Conservation (phyloP, 306 rosid genomes). For the barrel medic (Medicago truncatula) region MtrunA17r5.0-ANR NC_053045.1:46401001-46401500, state of each 20-base stretch:
- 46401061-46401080: too few species aligned
- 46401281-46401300: constrained; percentile 74
- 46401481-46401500: constrained; percentile 48
- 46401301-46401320: constrained; percentile 70
- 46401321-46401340: constrained; percentile 64
- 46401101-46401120: too few species aligned
- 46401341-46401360: constrained; percentile 86
- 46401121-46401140: background rate
- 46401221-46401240: constrained; percentile 76
- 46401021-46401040: too few species aligned
- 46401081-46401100: too few species aligned
- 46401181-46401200: background rate
- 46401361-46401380: constrained; percentile 92
- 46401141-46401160: background rate
- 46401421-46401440: constrained; percentile 95
- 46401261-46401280: constrained; percentile 54
- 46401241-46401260: constrained; percentile 85
- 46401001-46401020: too few species aligned
- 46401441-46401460: constrained; percentile 98
- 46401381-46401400: constrained; percentile 87
- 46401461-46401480: constrained; percentile 70
- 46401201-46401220: too few species aligned
- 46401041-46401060: too few species aligned
- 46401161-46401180: background rate
- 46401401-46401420: constrained; percentile 85